Evolutionary conservation across 2,329 filamentous ascomycete genomes (phyloP).

Genomic region (Colletotrichum abscissum): DNA sequence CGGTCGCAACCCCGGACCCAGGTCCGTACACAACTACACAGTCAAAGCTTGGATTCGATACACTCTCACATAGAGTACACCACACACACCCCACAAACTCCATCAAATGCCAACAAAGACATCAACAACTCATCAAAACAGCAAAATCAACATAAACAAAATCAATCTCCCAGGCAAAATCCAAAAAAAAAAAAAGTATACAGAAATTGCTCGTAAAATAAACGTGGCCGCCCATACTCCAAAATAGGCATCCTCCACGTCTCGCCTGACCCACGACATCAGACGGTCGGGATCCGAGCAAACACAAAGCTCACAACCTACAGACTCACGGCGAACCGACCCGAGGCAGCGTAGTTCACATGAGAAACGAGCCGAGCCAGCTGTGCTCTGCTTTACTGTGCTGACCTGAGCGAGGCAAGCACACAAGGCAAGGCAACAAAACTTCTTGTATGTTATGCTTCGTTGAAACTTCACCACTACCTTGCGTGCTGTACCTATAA

Average conservation of each 20-base stretch:
- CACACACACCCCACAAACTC: not conserved
- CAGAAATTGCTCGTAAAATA: not conserved
- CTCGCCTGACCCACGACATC: constrained; percentile 8
- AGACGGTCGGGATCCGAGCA: constrained; percentile 14
- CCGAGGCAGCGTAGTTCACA: constrained; percentile 22
- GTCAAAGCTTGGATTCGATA: not conserved
- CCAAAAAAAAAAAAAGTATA: not conserved
- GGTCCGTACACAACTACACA: not conserved
- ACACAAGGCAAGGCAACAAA: not conserved
- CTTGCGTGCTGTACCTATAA: not conserved
- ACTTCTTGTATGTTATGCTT: not conserved
- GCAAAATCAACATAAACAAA: not conserved
- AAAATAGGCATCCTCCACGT: not conserved
- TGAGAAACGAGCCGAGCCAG: constrained; percentile 11
- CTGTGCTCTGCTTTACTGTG: not conserved
- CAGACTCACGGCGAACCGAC: not conserved
- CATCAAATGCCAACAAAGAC: not conserved
- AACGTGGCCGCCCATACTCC: not conserved
- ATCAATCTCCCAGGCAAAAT: not conserved
- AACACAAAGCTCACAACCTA: not conserved
- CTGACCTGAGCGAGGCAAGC: not conserved
- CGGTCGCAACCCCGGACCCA: not conserved
- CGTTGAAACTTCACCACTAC: not conserved
- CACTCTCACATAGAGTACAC: not conserved
- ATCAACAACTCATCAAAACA: not conserved